Base-by-base conservation (phyloP, 2,329 filamentous ascomycete species). In the Hypoxylon sp. region DNA sequence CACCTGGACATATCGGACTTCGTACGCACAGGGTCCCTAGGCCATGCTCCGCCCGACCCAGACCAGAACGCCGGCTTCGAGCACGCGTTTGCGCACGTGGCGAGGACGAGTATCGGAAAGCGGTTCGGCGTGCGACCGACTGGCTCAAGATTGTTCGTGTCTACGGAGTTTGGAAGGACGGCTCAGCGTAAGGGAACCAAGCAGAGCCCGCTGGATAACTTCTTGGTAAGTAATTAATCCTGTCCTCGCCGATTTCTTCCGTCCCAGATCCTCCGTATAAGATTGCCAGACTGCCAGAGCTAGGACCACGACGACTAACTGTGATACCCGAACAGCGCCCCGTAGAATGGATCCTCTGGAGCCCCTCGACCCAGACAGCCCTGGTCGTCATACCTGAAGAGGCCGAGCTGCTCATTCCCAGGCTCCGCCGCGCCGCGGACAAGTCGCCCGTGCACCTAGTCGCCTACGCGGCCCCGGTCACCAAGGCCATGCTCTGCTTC, bases 361-460 rank as follows among this genome's bases (percentile, higher is more conserved):
- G 79, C 55, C 63, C 65, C 0, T 9, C 60, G 0, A 73, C 74
- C 0, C 66, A 82, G 6, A 79, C 75, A 0, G 87, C 80, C 0
- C 60, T 90, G 0, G 69, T 90, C 1, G 66, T 90, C 1, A 84
- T 83, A 23, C 83, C 86, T 0, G 87, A 90, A 62, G 88, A 90
- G 67, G 85, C 81, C 0, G 84, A 90, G 52, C 43, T 66, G 0
- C 61, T 89, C 0, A 76, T 90, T 2, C 76, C 77, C 0, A 58
- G 77, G 0, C 60, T 88, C 4, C 70, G 70, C 1, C 31, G 20
- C 0, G 18, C 26, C 1, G 23, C 23, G 4, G 20, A 8, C 5
- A 23, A 40, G 0, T 51, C 33, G 13, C 52, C 63, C 0, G 77
- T 78, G 0, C 77, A 83, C 48, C 72, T 90, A 0, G 68, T 89